Base-by-base conservation (phyloP, 2,329 filamentous ascomycete genomes). In the Claviceps cyperi region DNA sequence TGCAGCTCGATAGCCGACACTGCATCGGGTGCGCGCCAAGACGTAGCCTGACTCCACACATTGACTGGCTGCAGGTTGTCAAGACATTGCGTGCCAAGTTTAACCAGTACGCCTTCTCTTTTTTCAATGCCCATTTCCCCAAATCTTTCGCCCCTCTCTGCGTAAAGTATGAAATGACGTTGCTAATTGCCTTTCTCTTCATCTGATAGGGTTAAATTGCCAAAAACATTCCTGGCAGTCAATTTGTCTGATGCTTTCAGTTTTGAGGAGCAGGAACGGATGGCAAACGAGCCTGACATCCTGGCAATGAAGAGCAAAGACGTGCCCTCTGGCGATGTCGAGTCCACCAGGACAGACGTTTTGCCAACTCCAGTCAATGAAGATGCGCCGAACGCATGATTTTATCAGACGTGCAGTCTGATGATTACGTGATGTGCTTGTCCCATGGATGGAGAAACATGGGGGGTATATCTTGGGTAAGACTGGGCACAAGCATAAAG, bases 1-100 rank as follows among this genome's bases (percentile, higher is more conserved):
- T 98, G 56, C 89, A 95, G 70, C 80, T 98, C 28, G 92, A 98
- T 66, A 92, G 86, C 59, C 87, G 92, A 59, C 92, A 98, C 65
- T 94, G 89, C 65, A 98, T 98, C 59, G 90, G 91, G 40, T 94
- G 86, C 63, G 88, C 91, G 6, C 89, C 88, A n/a, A 76, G 90
- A 55, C 77, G 92, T 54, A 94, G 87, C 62, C 70, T 98, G 59
- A 97, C 91, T 3, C 79, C 86, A 2, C 94, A 98, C 67, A 81
- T 82, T 38, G 87, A 98, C 65, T 98, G 92, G 91, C 91, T 94
- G 68, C 80, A 91, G 59, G 86, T 98, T n/a, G 86, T 98, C 57
- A 90, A 95, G 68, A 97, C 90, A 1, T 71, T 98, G 55, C 81
- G 90, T 56, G 91, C 86, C 47, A 97, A 95, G 61, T 97, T 98